Conservation (phyloP, 2,329 filamentous ascomycete genomes). For the Mariannaea sp. region DNA sequence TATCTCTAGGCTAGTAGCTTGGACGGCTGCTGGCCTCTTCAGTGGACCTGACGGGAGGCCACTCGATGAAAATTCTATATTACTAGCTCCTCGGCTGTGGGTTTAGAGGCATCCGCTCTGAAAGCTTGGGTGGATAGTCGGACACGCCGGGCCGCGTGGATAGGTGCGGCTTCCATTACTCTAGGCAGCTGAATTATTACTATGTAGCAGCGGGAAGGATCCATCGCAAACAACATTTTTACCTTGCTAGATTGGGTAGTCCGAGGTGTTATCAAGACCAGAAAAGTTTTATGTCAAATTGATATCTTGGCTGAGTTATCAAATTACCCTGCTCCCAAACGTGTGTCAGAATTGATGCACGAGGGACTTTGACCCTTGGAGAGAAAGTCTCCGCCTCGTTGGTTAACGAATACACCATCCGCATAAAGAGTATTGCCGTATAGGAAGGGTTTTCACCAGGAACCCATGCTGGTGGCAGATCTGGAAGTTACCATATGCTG, state of each 20-base stretch:
- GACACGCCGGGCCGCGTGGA: conserved; percentile 20
- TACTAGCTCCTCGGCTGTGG: conserved; percentile 1
- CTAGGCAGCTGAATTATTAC: conserved; percentile 4
- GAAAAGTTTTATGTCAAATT: too few species aligned
- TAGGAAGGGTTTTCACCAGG: conserved; percentile 3
- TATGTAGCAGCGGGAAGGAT: too few species aligned
- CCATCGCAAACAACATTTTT: too few species aligned
- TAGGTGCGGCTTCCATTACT: conserved; percentile 8
- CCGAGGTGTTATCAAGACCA: too few species aligned
- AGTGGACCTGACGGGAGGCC: conserved; percentile 2
- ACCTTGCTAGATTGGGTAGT: too few species aligned
- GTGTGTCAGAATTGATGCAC: conserved; percentile 6
- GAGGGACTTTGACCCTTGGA: neutral
- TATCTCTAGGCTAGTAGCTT: neutral
- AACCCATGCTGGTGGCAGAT: neutral
- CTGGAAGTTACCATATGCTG: conserved; percentile 7
- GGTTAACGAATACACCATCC: too few species aligned
- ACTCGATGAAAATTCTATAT: conserved; percentile 11
- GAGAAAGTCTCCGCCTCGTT: conserved; percentile 2
- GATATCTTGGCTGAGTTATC: neutral
- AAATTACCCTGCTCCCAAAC: neutral
- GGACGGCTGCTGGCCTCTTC: neutral
- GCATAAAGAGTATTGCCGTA: too few species aligned
- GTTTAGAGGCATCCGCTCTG: conserved; percentile 7
- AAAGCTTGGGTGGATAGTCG: conserved; percentile 16